phyloP scores from a whole-genome alignment of 768 basidiomycete species.

The Auriscalpium vulgare region DNA sequence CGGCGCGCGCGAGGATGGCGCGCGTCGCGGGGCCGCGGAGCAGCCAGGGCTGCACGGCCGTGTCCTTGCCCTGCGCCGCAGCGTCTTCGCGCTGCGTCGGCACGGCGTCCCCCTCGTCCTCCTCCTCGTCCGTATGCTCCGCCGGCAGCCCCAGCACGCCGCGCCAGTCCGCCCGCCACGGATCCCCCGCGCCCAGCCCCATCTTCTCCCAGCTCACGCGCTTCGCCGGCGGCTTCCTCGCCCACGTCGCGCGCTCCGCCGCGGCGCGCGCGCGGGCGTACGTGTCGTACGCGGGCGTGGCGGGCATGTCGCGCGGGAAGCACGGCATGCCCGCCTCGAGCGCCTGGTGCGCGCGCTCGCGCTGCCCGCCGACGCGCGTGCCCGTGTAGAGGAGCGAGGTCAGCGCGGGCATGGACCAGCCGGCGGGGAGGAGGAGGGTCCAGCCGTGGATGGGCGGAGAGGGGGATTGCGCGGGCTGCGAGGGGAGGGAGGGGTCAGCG shows the following conservation, averaged over 20 bases:
- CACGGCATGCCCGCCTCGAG: conserved; percentile 71
- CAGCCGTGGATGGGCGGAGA: conserved; percentile 60
- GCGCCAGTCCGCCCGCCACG: conserved; percentile 76
- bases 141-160: conserved; percentile 47
- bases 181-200: conserved; percentile 49
- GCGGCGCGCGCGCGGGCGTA: conserved; percentile 41
- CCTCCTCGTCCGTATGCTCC: background rate
- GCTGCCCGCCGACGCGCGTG: conserved; percentile 78
- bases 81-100: conserved; percentile 49
- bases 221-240: conserved; percentile 82
- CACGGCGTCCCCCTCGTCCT: conserved; percentile 24
- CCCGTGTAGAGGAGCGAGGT: conserved; percentile 76
- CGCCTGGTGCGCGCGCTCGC: conserved; percentile 71
- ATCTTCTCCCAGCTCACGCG: conserved; percentile 55
- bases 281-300: conserved; percentile 42
- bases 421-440: conserved; percentile 78
- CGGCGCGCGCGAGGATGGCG: conserved; percentile 36
- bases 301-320: conserved; percentile 81
- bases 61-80: conserved; percentile 4
- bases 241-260: conserved; percentile 59
- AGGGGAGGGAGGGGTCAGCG: conserved; percentile 11
- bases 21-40: conserved; percentile 48
- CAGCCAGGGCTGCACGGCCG: conserved; percentile 51
- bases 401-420: conserved; percentile 90
- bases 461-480: conserved; percentile 6